These are phyloP conservation scores for Fusarium tjaetaba DNA, from an alignment of 2,329 filamentous ascomycete species.

Conservation along the genomic window DNA sequence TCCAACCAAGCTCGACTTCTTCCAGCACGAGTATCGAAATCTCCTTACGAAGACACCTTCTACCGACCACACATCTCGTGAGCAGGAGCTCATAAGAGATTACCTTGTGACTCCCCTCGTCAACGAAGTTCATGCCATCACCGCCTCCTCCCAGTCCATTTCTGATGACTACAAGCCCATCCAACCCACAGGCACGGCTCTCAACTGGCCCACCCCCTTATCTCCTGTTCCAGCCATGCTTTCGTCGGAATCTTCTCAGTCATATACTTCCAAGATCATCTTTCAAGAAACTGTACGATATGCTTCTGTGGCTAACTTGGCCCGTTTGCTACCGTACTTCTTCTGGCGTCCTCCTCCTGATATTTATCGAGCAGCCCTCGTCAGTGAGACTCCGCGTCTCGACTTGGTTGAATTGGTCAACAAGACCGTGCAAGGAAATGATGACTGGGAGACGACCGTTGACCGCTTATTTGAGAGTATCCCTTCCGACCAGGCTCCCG, in stretches of 20 bases:
- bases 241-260: slow-evolving; percentile 10
- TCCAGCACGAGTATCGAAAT: slow-evolving; percentile 74
- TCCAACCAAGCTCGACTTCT: slow-evolving; percentile 79
- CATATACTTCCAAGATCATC: slow-evolving; percentile 39
- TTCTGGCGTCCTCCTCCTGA: slow-evolving; percentile 50
- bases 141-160: slow-evolving; percentile 11
- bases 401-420: slow-evolving; percentile 42
- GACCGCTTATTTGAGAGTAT: slow-evolving; percentile 30
- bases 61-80: slow-evolving; percentile 34
- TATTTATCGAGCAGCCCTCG: slow-evolving; percentile 44
- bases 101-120: slow-evolving; percentile 41
- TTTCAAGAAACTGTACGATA: slow-evolving; percentile 39
- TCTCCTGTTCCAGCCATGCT: slow-evolving; percentile 43
- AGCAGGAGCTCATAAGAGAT: slow-evolving; percentile 27
- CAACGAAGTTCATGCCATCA: slow-evolving; percentile 39
- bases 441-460: slow-evolving; percentile 20
- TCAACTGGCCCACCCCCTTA: slow-evolving; percentile 40
- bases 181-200: slow-evolving; percentile 30
- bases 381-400: slow-evolving; percentile 8
- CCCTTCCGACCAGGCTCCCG: slow-evolving; percentile 26
- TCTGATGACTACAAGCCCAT: slow-evolving; percentile 14
- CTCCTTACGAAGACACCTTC: slow-evolving; percentile 45
- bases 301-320: slow-evolving; percentile 35
- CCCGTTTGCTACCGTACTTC: slow-evolving; percentile 49
- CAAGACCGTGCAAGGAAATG: slow-evolving; percentile 28